Evolutionary conservation across 441 rosid species (phyloP), one percentile per base, ranked within the genome.

Genomic region (Arabidopsis hybrid): DNA sequence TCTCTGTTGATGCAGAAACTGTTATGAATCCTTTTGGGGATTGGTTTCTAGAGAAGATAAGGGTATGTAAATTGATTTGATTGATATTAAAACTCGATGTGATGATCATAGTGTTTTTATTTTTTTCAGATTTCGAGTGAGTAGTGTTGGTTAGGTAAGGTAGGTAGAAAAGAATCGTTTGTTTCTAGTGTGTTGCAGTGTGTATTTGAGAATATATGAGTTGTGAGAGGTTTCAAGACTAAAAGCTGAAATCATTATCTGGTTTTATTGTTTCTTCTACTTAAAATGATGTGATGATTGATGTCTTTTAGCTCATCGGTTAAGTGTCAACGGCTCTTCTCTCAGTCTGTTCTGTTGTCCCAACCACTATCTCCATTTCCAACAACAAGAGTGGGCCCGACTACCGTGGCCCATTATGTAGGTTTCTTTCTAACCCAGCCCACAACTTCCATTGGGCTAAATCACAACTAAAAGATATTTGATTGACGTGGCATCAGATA

Each of bases 51-150:
- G 74, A 55, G 21, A 61, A 68, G 65, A 36, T 38, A 42, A 60
- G 61, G 17, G 70, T 36, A 69, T 69, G 79, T 76, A 76, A 69
- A 69, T 63, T 67, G 51, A 69, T 75, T 61, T 75, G 79, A 45
- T 69, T 75, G 61, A 73, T 9, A 52, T 8, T 7, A 50, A 43
- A 69, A 67, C 64, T 59, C 60, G 7, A 26, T 26, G 21, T 18
- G 21, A 18, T 18, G 21, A 32, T 17, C 58, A 8, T 58, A 9
- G 51, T 21, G 12, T 43, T 12, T 43, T 43, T 5, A 7, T 38
- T 38, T 8, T 38, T 14, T 46, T 46, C 18, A 2, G 51, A 46
- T 32, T 60, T 68, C 5, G 53, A 60, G 69, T 36, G 65, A 68
- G 61, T 47, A 73, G 66, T 49, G 64, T 56, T 67, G 43, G n/a